Conservation (phyloP, 2,329 filamentous ascomycete genomes). For the Paramyrothecium sp. region DNA sequence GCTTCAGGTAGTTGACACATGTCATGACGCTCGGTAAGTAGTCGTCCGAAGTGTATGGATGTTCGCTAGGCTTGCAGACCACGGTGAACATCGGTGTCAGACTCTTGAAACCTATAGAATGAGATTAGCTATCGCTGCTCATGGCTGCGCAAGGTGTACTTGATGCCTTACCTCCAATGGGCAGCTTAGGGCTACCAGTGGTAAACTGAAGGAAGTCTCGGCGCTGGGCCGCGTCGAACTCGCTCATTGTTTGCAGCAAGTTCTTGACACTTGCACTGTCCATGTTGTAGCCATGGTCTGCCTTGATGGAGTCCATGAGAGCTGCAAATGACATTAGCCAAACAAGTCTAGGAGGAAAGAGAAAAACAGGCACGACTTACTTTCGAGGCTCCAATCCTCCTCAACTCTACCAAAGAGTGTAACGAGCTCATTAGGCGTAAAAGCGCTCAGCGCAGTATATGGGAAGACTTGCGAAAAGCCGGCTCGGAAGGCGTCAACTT, state of each 20-base stretch:
- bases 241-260: conserved; percentile 90
- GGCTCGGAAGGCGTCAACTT: conserved; percentile 85
- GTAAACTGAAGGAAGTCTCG: conserved; percentile 97
- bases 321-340: conserved; percentile 48
- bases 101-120: conserved; percentile 78
- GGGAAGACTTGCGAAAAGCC: conserved; percentile 97
- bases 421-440: conserved; percentile 92
- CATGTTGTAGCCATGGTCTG: conserved; percentile 97
- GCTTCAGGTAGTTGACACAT: conserved; percentile 97
- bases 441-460: conserved; percentile 86
- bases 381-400: conserved; percentile 97
- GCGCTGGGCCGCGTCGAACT: conserved; percentile 70
- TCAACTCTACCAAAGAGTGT: conserved; percentile 90
- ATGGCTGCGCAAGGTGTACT: neutral
- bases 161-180: conserved; percentile 81
- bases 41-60: conserved; percentile 90
- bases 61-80: conserved; percentile 97
- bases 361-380: conserved; percentile 50
- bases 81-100: conserved; percentile 98
- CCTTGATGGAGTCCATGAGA: conserved; percentile 97
- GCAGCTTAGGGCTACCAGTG: conserved; percentile 95
- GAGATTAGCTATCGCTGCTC: neutral
- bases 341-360: neutral
- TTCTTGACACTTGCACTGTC: conserved; percentile 96
- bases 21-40: conserved; percentile 99